These are phyloP conservation scores for Corymbia maculata DNA, from an alignment of 345 rosid genomes.

Conservation along the genomic window DNA sequence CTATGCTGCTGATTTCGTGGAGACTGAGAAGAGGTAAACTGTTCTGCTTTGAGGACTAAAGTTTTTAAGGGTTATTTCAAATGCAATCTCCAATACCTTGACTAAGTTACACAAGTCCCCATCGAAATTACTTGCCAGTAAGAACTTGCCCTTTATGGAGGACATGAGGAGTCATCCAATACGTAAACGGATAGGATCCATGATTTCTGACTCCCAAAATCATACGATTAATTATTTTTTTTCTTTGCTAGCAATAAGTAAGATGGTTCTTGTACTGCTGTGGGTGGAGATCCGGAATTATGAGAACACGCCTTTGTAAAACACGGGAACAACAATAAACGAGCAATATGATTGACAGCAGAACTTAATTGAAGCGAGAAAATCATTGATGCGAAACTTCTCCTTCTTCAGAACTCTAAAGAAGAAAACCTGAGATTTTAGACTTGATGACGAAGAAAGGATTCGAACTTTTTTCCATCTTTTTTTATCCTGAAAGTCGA, in stretches of 20 bases:
- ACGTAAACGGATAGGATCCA: not conserved
- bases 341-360: not conserved
- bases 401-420: not conserved
- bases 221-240: no score
- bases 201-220: not conserved
- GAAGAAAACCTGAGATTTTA: not conserved
- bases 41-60: not conserved
- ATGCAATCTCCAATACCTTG: not conserved
- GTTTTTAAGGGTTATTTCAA: not conserved
- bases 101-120: not conserved
- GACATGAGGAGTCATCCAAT: not conserved
- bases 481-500: not conserved
- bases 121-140: not conserved
- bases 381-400: not conserved
- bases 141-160: not conserved
- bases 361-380: not conserved
- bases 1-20: slow-evolving; percentile 39
- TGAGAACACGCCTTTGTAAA: not conserved
- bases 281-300: not conserved
- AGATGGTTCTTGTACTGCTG: not conserved
- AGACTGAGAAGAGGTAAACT: slow-evolving; percentile 58
- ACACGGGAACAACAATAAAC: not conserved
- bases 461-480: not conserved
- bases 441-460: not conserved
- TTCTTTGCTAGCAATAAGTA: not conserved